Evolutionary conservation across 2,329 filamentous ascomycete species (phyloP), one percentile per base, ranked within the genome.

Genomic region (Akanthomyces muscarius): DNA sequence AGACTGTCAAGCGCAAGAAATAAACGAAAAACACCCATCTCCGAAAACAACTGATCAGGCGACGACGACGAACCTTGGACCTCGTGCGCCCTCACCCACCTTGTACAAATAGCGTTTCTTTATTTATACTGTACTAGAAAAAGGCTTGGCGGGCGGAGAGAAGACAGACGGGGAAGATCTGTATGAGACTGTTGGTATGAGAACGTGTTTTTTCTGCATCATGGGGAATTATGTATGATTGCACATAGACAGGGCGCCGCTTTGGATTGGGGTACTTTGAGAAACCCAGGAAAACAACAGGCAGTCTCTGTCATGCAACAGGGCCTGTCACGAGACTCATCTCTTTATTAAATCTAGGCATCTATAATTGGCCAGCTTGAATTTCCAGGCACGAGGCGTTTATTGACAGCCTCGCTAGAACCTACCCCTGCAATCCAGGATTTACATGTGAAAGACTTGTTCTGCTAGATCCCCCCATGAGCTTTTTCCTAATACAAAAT

Each of bases 1-100:
- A 97, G 80, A 92, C 93, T 18, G 86, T 97, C 80, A 89, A 92
- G 77, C 85, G 94, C 71, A 84, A 92, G 74, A 97, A 97, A 77
- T 98, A 81, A 55, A 54, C 30, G 5, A n/a, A 42, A 25, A 45
- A 25, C 13, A 47, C 21, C 36, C 42, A 48, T 10, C 16, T 41
- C 33, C 5, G 30, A 56, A 47, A 48, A 71, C 63, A n/a, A 51
- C n/a, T 30, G 23, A 21, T 25, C 45, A 16, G 54, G 21, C 44
- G 63, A 25, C 44, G 45, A 53, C 21, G 50, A 50, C 62, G 44
- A 61, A 61, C 50, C 33, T n/a, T 11, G n/a, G 42, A 30, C 57
- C 11, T 60, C 44, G 16, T n/a, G 18, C 41, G 48, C 54, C 53
- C 51, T 53, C 33, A 50, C 52, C 28, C 52, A 36, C 42, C 18